Evolutionary conservation across 2,329 filamentous ascomycete genomes (phyloP).

Genomic region (Cercospora zeae-maydis): DNA sequence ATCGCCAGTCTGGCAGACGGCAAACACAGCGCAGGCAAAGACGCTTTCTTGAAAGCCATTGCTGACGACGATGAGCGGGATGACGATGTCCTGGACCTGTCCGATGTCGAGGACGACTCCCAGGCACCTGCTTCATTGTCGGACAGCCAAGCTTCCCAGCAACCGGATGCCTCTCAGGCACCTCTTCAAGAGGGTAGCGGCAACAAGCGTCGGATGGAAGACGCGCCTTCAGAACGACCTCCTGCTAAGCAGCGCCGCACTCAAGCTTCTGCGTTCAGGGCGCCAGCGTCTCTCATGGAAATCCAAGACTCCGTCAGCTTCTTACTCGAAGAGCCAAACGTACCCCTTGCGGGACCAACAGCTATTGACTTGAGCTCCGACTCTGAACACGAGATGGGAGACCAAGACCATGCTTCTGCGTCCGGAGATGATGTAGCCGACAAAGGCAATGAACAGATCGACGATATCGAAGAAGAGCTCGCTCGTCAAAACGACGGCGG

Average conservation of each 20-base stretch:
- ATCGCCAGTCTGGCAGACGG: slow-evolving; percentile 69
- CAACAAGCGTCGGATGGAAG: slow-evolving; percentile 30
- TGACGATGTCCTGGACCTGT: slow-evolving; percentile 67
- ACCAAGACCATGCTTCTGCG: slow-evolving; percentile 25
- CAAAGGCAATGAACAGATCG: slow-evolving; percentile 48
- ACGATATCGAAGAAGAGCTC: slow-evolving; percentile 39
- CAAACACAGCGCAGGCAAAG: slow-evolving; percentile 60
- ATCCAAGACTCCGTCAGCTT: slow-evolving; percentile 80
- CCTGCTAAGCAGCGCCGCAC: slow-evolving; percentile 34
- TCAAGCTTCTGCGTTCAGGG: slow-evolving; percentile 47
- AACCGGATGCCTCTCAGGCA: slow-evolving; percentile 2
- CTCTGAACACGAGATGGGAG: slow-evolving; percentile 47
- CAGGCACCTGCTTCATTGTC: slow-evolving; percentile 36
- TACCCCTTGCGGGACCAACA: slow-evolving; percentile 25
- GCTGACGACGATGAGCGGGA: slow-evolving; percentile 62
- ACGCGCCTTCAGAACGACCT: slow-evolving; percentile 40
- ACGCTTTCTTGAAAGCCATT: slow-evolving; percentile 85
- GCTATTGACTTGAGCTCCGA: slow-evolving; percentile 55
- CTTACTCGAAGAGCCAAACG: slow-evolving; percentile 64
- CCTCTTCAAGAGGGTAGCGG: slow-evolving; percentile 31
- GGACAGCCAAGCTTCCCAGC: slow-evolving; percentile 29
- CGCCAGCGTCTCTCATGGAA: slow-evolving; percentile 71
- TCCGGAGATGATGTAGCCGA: slow-evolving; percentile 40
- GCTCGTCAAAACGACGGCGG: slow-evolving; percentile 34
- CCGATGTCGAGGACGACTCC: slow-evolving; percentile 54